A percentile compares a stretch with the other conserved stretches of the same genome.
phyloP scores from a whole-genome alignment of 2,329 filamentous ascomycete species.

The Mollisia scopiformis region DNA sequence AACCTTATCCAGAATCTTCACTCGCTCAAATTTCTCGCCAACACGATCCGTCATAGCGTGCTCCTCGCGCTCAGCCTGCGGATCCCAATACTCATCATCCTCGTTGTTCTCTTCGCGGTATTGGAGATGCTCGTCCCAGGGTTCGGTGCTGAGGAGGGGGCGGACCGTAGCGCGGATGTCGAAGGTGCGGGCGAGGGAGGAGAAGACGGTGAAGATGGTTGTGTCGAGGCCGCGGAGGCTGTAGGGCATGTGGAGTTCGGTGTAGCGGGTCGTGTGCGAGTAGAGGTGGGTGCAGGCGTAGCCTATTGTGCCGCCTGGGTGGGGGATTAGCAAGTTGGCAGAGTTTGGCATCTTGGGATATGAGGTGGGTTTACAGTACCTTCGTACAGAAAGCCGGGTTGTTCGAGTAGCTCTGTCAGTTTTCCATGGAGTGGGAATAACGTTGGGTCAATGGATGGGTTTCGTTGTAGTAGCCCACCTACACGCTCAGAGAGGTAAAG shows the following conservation, averaged over 20 bases:
- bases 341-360: not conserved
- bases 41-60: conserved; percentile 7
- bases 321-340: not conserved
- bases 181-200: conserved; percentile 38
- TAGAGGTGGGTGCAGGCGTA: conserved; percentile 51
- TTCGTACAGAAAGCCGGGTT: conserved; percentile 38
- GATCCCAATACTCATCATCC: not conserved
- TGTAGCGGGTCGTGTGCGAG: conserved; percentile 39
- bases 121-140: conserved; percentile 17
- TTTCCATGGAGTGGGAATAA: conserved; percentile 41
- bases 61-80: not conserved
- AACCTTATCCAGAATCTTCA: conserved; percentile 13
- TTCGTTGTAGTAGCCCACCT: conserved; percentile 25
- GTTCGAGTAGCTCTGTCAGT: conserved; percentile 36
- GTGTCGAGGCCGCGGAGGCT: conserved; percentile 51
- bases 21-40: conserved; percentile 9
- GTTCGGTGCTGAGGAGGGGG: conserved; percentile 32
- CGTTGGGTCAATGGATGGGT: conserved; percentile 36
- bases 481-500: conserved; percentile 47
- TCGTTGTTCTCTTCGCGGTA: not conserved
- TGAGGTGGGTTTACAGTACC: conserved; percentile 28
- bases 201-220: conserved; percentile 43
- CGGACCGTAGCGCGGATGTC: conserved; percentile 36
- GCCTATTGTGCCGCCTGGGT: conserved; percentile 41
- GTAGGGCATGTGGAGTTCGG: conserved; percentile 34